Base-by-base conservation (phyloP, 2,329 filamentous ascomycete genomes). In the Delphinella strobiligena region DNA sequence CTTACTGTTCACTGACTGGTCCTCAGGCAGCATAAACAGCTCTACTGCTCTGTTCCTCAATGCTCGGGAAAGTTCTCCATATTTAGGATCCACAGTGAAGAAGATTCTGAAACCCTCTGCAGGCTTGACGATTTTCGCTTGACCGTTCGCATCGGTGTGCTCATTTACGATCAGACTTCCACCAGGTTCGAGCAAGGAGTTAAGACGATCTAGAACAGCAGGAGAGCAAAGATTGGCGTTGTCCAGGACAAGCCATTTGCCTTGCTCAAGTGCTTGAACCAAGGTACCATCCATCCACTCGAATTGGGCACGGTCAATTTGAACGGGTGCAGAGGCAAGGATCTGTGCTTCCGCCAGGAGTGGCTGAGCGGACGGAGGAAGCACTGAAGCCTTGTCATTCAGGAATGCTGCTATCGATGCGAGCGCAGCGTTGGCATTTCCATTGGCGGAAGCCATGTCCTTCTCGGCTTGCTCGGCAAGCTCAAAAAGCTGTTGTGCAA, bases 191-290 rank as follows among this genome's bases (percentile, higher is more conserved):
- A 96, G 79, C 7, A 98, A 66, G 1, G 91, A 96, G 58, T 98
- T 98, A 37, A 98, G 67, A 45, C 93, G 75, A 61, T 98, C 91
- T 8, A 98, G 72, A 1, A 98, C 91, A 5, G 89, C 94, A 17
- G 89, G 82, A 53, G 82, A 95, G 64, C 93, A 98, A 42, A 98
- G 72, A 54, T 98, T 98, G 44, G 93, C 91, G 60, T 98, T 95
- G 61, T 98, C 91, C 16, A 98, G 75, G 9, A 98, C 80, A 14
- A 98, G 69, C 91, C 91, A 98, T 45, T 87, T 75, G 11, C 91
- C 91, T 49, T 80, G 69, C 53, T 93, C 74, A 9, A 96, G 68
- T 31, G 91, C 89, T 51, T 87, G 81, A 35, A 96, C 81, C 32
- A 98, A 78, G 35, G 93, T 75, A 42, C 93, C 91, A 56, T 98